Conservation (phyloP, 2,329 filamentous ascomycete species). For the Helminthosporium solani region DNA sequence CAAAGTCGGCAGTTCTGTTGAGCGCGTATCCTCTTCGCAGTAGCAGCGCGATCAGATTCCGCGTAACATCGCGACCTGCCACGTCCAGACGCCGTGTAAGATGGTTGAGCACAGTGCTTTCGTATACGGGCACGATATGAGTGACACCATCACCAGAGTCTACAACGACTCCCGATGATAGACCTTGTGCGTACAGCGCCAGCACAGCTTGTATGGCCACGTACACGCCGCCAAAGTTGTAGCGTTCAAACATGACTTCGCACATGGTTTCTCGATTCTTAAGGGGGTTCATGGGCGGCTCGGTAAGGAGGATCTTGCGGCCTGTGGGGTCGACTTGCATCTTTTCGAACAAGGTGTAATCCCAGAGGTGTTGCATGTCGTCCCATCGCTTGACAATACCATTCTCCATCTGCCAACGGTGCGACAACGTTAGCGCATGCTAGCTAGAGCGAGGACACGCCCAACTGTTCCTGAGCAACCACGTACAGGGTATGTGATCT, state of each 20-base stretch:
- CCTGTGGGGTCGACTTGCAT: conserved; percentile 87
- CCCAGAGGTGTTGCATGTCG: conserved; percentile 99
- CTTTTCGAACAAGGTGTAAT: conserved; percentile 98
- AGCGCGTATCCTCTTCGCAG: conserved; percentile 92
- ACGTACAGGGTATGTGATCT: conserved; percentile 89
- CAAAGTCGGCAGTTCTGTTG: conserved; percentile 97
- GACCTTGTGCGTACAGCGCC: conserved; percentile 93
- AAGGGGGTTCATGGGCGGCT: conserved; percentile 96
- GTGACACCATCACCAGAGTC: conserved; percentile 98
- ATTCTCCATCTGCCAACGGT: conserved; percentile 79
- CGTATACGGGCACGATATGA: conserved; percentile 97
- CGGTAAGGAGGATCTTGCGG: conserved; percentile 95
- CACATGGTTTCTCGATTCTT: conserved; percentile 98
- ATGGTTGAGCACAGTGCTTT: conserved; percentile 96
- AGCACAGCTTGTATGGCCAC: conserved; percentile 97
- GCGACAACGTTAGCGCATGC: conserved; percentile 30
- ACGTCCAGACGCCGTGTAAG: conserved; percentile 92
- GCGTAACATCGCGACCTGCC: conserved; percentile 94
- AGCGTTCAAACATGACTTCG: conserved; percentile 98
- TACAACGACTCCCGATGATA: conserved; percentile 83
- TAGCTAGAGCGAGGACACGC: conserved; percentile 7
- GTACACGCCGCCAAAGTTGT: conserved; percentile 94
- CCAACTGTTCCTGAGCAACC: conserved; percentile 12
- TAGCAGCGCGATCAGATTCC: conserved; percentile 93
- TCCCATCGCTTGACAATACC: conserved; percentile 99